Evolutionary conservation across 2,329 filamentous ascomycete species (phyloP), one percentile per base, ranked within the genome.

Genomic region (Plectosphaerella cucumerina): DNA sequence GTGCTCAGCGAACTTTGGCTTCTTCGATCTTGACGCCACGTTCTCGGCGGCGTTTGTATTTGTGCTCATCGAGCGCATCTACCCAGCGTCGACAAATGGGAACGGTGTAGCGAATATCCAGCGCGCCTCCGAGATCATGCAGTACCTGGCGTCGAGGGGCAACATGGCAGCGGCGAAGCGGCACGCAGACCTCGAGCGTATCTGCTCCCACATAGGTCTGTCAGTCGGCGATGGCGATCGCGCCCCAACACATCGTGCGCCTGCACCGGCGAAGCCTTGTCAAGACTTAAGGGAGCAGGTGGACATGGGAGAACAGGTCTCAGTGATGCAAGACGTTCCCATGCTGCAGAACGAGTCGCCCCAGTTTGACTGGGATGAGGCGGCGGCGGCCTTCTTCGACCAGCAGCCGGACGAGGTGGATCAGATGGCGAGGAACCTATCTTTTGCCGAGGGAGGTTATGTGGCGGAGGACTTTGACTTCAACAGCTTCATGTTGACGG

Each of bases 21-120:
- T 53, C 33, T 54, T 54, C 44, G 53, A 54, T 18, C 44, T 53
- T n/a, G 53, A 54, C 21, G 53, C 53, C 6, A 53, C 52, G 12
- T 54, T 54, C 41, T 54, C 53, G 8, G 50, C 53, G 3, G 53
- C 53, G 10, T 55, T 55, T 35, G 50, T 55, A n/a, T 50, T 55
- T 49, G 48, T 55, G 20, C 21, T 55, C 10, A 50, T 48, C 3
- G 31, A 50, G n/a, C 46, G 49, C 17, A 49, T 53, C 35, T 42
- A 42, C 39, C 35, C 35, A 6, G 45, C 47, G 10, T 41, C 48
- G 0, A 44, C 43, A 2, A 50, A 50, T n/a, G 17, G 31, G 3
- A 20, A 44, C 1, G 51, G 51, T 2, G 20, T 47, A 15, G 43
- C 34, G 8, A 48, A 39, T 4, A 50, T 53, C 15, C 47, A 50